phyloP scores from a whole-genome alignment of 2,329 filamentous ascomycete genomes.

The Hypocreales sp. region DNA sequence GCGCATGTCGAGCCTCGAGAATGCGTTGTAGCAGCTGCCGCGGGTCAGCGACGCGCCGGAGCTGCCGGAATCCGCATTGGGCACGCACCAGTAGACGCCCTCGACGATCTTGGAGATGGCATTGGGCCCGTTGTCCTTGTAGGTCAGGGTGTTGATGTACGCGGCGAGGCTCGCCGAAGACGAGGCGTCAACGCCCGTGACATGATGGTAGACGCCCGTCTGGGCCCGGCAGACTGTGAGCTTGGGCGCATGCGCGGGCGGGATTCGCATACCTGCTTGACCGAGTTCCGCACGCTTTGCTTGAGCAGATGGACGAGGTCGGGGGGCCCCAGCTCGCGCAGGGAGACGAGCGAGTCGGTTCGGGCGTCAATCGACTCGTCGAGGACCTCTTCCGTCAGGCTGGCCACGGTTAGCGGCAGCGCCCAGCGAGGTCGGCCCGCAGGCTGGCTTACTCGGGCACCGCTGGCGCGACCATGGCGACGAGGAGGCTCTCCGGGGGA shows the following conservation, averaged over 20 bases:
- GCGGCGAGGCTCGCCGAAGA: slow-evolving; percentile 93
- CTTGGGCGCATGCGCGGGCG: no score
- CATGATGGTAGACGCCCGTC: slow-evolving; percentile 94
- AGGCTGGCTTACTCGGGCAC: slow-evolving; percentile 50
- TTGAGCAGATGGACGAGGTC: slow-evolving; percentile 94
- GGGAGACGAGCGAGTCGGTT: slow-evolving; percentile 69
- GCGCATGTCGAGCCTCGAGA: slow-evolving; percentile 94
- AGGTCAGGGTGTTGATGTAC: slow-evolving; percentile 95
- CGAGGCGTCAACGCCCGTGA: slow-evolving; percentile 91
- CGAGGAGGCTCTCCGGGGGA: slow-evolving; percentile 7
- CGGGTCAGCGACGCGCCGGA: no score
- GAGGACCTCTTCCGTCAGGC: slow-evolving; percentile 85
- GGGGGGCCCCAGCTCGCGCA: slow-evolving; percentile 88
- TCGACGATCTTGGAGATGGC: slow-evolving; percentile 72
- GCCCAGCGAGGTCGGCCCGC: not conserved
- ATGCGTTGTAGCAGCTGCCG: slow-evolving; percentile 85
- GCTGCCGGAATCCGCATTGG: no score
- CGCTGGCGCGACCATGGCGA: slow-evolving; percentile 56
- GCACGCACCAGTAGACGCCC: slow-evolving; percentile 76
- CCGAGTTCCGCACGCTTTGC: slow-evolving; percentile 40
- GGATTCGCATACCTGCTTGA: slow-evolving; percentile 44
- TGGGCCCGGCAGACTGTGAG: no score
- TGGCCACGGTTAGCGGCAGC: slow-evolving; percentile 21
- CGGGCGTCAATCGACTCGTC: slow-evolving; percentile 85
- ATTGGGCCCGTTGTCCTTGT: slow-evolving; percentile 65